Conservation (phyloP, 257 asterid species). For the Leptodermis oblonga region DNA sequence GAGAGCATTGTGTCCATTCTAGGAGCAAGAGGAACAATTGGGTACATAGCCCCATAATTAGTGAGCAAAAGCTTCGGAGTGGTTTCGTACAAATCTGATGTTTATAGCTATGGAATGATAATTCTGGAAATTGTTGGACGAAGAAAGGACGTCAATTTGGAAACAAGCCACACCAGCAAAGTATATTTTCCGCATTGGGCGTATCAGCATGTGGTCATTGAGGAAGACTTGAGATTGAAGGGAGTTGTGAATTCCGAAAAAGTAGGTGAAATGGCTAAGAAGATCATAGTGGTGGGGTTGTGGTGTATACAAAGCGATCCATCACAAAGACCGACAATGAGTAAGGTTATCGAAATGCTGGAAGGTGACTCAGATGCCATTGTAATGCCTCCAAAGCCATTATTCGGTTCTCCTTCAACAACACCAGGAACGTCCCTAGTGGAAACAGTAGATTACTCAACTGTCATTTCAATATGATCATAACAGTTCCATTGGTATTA, state of each 20-base stretch:
- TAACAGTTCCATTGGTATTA: too few relatives aligned
- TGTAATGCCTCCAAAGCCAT: constrained; percentile 3
- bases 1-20: constrained; percentile 20
- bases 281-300: constrained; percentile 26
- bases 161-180: constrained; percentile 1
- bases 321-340: constrained; percentile 25
- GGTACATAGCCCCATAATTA: constrained; percentile 35
- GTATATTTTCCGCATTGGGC: constrained; percentile 29
- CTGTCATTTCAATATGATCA: too few relatives aligned
- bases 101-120: constrained; percentile 37
- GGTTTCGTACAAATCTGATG: constrained; percentile 21
- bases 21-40: constrained; percentile 27
- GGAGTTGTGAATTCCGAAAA: constrained; percentile 1
- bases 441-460: too few relatives aligned
- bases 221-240: not conserved
- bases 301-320: constrained; percentile 34
- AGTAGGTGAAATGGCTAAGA: constrained; percentile 15
- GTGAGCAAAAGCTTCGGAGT: constrained; percentile 11
- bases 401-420: constrained; percentile 14
- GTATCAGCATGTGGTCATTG: constrained; percentile 13
- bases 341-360: constrained; percentile 28
- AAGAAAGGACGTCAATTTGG: not conserved
- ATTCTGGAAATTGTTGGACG: constrained; percentile 29
- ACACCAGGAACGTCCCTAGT: too few relatives aligned
- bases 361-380: constrained; percentile 11